Evolutionary conservation across 2,329 filamentous ascomycete genomes (phyloP).

Genomic region (Plectosphaerella cucumerina): DNA sequence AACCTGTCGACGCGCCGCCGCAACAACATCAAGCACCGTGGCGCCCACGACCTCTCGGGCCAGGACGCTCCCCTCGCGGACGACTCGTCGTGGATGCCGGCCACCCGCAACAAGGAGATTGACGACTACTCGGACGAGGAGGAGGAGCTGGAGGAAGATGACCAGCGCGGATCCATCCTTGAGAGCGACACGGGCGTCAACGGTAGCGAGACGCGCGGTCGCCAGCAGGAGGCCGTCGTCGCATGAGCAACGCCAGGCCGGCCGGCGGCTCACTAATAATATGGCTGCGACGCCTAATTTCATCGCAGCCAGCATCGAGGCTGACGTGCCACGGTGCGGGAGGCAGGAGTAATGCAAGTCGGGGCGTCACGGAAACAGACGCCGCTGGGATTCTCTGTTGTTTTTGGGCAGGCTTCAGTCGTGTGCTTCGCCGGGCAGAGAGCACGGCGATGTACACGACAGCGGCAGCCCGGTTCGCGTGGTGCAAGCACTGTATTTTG

Average conservation of each 20-base stretch:
- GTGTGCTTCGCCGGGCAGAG: too few relatives aligned
- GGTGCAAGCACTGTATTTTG: neutral
- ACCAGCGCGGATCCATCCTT: slow-evolving; percentile 42
- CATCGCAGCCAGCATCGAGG: slow-evolving; percentile 1
- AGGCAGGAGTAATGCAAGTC: too few relatives aligned
- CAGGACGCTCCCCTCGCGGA: slow-evolving; percentile 79
- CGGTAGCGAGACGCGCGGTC: slow-evolving; percentile 49
- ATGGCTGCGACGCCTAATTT: slow-evolving; percentile 4
- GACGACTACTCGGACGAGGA: slow-evolving; percentile 61
- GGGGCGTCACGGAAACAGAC: too few relatives aligned
- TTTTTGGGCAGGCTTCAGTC: too few relatives aligned
- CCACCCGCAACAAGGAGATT: slow-evolving; percentile 56
- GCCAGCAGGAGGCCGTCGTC: slow-evolving; percentile 46
- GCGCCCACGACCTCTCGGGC: slow-evolving; percentile 75
- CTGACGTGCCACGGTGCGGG: too few relatives aligned
- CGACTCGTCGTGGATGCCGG: slow-evolving; percentile 80
- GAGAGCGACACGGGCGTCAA: slow-evolving; percentile 50
- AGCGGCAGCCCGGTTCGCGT: too few relatives aligned
- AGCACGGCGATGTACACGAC: too few relatives aligned
- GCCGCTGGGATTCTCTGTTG: too few relatives aligned
- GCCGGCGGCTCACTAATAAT: slow-evolving; percentile 1
- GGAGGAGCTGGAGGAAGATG: slow-evolving; percentile 58
- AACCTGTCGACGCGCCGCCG: slow-evolving; percentile 82
- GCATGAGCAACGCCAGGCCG: slow-evolving; percentile 25
- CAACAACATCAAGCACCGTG: slow-evolving; percentile 64